Base-by-base conservation (phyloP, 306 rosid species). In the Purshia tridentata region DNA sequence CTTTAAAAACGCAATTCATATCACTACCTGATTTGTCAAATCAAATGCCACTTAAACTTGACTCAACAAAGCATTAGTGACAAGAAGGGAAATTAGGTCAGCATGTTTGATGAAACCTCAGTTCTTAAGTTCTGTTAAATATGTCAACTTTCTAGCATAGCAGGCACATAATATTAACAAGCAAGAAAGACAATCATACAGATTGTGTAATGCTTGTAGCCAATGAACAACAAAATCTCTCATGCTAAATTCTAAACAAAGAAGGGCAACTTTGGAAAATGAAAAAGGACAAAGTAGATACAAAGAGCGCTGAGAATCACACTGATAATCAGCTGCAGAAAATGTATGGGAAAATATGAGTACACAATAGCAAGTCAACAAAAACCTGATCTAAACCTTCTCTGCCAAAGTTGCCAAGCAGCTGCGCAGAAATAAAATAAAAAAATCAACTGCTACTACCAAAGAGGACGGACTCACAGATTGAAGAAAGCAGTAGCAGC, bases 401-500 rank as follows among this genome's bases (percentile, higher is more conserved):
- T 14, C 75, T 18, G 13, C 12, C 40, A 18, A 49, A 39, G 9
- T 19, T 41, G 14, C 16, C 37, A 52, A 61, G 41, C 10, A 0
- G 22, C 64, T 23, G 41, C 23, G 8, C n/a, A 9, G 1, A 5
- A 39, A 18, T 18, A 13, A 51, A 7, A 2, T 0, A 44, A 44
- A 46, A 49, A 15, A 8, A 69, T 8, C 40, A 23, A 45, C 22
- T 22, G 66, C 45, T 45, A 71, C 67, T 57, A 29, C 23, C 53
- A 29, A 59, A 6, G 67, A 45, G 35, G 35, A 29, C 35, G 35
- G 67, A 72, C 76, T 72, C 76, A 57, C 66, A 59, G 15, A 46
- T 29, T 44, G 19, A 9, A 44, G 47, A 5, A 8, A 20, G 20
- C 42, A 42, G 18, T 20, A 55, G 75, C 23, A 8, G 75, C 41